These are phyloP conservation scores for Vicia faba DNA, from an alignment of 306 rosid genomes.

Conservation along the genomic window DNA sequence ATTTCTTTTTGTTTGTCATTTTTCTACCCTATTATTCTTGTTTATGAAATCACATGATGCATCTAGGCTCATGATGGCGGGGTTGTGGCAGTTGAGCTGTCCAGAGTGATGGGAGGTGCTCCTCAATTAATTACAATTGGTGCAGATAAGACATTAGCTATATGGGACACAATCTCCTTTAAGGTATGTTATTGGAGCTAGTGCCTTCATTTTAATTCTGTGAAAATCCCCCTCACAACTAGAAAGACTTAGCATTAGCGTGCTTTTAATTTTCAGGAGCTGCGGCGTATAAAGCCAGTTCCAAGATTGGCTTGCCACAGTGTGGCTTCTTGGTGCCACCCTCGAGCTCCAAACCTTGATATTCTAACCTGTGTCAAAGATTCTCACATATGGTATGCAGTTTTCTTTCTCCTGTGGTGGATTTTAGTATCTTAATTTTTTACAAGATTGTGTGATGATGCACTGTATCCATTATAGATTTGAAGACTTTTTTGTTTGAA, in stretches of 20 bases:
- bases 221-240: slow-evolving; percentile 26
- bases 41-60: slow-evolving; percentile 35
- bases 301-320: slow-evolving; percentile 96
- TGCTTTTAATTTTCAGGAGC: slow-evolving; percentile 62
- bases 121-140: slow-evolving; percentile 99
- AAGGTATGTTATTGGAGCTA: slow-evolving; percentile 55
- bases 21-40: slow-evolving; percentile 33
- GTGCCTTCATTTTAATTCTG: slow-evolving; percentile 18
- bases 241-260: slow-evolving; percentile 38
- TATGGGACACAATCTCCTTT: slow-evolving; percentile 96
- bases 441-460: slow-evolving; percentile 7
- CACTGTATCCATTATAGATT: slow-evolving; percentile 26
- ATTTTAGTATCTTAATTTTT: slow-evolving; percentile 25
- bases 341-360: slow-evolving; percentile 99
- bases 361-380: slow-evolving; percentile 96
- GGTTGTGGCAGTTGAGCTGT: slow-evolving; percentile 95
- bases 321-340: slow-evolving; percentile 99
- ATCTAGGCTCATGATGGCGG: slow-evolving; percentile 97
- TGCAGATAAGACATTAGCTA: slow-evolving; percentile 95
- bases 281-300: slow-evolving; percentile 97
- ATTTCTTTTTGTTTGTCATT: slow-evolving; percentile 6
- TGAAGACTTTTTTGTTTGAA: slow-evolving; percentile 29
- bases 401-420: slow-evolving; percentile 31
- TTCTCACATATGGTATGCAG: slow-evolving; percentile 84
- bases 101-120: slow-evolving; percentile 93